Conservation (phyloP, 2,329 filamentous ascomycete species). For the Cyphellophora attinorum region DNA sequence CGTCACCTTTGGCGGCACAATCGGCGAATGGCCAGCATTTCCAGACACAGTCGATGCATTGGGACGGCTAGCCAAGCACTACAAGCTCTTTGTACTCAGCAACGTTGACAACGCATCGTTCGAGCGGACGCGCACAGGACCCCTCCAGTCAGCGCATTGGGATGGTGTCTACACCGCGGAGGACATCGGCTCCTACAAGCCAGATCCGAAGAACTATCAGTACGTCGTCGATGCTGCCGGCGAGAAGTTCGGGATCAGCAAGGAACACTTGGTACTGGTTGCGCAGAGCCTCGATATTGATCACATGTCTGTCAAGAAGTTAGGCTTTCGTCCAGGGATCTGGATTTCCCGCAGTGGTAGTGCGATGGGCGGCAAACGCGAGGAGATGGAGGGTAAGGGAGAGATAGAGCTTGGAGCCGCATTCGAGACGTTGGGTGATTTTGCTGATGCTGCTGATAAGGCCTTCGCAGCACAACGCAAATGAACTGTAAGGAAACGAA, state of each 20-base stretch:
- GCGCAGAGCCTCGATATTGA: slow-evolving; percentile 59
- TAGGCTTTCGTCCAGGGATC: slow-evolving; percentile 46
- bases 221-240: slow-evolving; percentile 49
- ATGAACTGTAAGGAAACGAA: too few species aligned
- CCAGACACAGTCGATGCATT: slow-evolving; percentile 47
- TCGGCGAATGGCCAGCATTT: slow-evolving; percentile 46
- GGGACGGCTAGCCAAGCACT: slow-evolving; percentile 36
- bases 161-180: slow-evolving; percentile 61
- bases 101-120: slow-evolving; percentile 49
- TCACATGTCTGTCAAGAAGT: slow-evolving; percentile 51
- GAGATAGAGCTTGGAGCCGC: slow-evolving; percentile 42
- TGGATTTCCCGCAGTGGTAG: slow-evolving; percentile 52
- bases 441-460: slow-evolving; percentile 48
- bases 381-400: slow-evolving; percentile 29
- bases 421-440: slow-evolving; percentile 49
- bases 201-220: slow-evolving; percentile 52
- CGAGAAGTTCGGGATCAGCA: slow-evolving; percentile 47
- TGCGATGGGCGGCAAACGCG: slow-evolving; percentile 34
- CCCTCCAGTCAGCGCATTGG: slow-evolving; percentile 45
- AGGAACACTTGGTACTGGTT: slow-evolving; percentile 52
- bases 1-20: slow-evolving; percentile 35
- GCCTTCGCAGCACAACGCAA: slow-evolving; percentile 11
- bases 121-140: slow-evolving; percentile 32
- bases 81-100: slow-evolving; percentile 47
- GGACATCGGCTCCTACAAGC: slow-evolving; percentile 64